These are phyloP conservation scores for Pontederia paniculata DNA, from an alignment of 176 grass and related monocot species.

Conservation along the genomic window DNA sequence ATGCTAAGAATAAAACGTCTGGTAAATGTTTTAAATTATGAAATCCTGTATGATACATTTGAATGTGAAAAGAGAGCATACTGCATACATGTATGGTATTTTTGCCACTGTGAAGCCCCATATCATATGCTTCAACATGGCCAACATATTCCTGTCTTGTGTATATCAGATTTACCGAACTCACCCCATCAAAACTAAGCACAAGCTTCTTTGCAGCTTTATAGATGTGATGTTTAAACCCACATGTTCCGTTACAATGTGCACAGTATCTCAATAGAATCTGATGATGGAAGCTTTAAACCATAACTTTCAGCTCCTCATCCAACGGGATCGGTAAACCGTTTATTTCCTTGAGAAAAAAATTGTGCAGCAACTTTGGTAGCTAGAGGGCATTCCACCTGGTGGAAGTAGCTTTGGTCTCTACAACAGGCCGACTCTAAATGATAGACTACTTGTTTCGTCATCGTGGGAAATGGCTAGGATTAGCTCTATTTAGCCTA, in stretches of 20 bases:
- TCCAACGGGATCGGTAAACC: slow-evolving; percentile 12
- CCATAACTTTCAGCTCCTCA: not conserved
- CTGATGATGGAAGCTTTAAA: not conserved
- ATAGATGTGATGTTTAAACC: slow-evolving; percentile 29
- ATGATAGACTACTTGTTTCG: slow-evolving; percentile 43
- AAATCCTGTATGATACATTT: slow-evolving; percentile 45
- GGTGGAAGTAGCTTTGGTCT: not conserved
- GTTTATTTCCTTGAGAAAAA: slow-evolving; percentile 16
- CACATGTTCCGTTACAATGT: no score
- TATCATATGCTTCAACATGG: slow-evolving; percentile 24
- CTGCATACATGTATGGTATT: slow-evolving; percentile 55
- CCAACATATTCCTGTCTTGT: slow-evolving; percentile 26
- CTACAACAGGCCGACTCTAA: slow-evolving; percentile 1
- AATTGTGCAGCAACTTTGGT: slow-evolving; percentile 6
- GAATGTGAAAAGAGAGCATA: slow-evolving; percentile 37
- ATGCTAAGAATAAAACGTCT: no score
- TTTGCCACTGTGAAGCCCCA: slow-evolving; percentile 32
- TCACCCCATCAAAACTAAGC: slow-evolving; percentile 52
- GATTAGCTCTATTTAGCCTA: slow-evolving; percentile 54
- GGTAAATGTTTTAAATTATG: not conserved
- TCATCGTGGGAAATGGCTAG: slow-evolving; percentile 41
- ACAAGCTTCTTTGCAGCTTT: slow-evolving; percentile 27
- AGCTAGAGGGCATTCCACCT: slow-evolving; percentile 4
- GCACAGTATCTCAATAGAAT: slow-evolving; percentile 6
- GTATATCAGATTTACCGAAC: slow-evolving; percentile 53